Evolutionary conservation across 1,284 basidiomycete genomes (phyloP).

Genomic region (Irpex lacteus): DNA sequence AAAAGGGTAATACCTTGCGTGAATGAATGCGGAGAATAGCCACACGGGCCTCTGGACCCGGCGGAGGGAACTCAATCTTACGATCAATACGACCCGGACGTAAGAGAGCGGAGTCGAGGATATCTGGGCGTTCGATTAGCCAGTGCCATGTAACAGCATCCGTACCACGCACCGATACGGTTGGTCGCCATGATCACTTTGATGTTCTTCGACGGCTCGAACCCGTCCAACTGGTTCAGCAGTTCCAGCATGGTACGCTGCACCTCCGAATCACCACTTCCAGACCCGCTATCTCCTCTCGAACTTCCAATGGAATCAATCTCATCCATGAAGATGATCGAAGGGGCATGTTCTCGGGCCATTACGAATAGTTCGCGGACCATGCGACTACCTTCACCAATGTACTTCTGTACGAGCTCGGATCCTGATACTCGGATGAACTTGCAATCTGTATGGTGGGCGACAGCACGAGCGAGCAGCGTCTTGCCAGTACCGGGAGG

Average conservation of each 20-base stretch:
- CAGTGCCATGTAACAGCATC: not conserved
- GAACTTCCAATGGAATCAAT: conserved; percentile 98
- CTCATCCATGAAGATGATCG: conserved; percentile 99
- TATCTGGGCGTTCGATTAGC: conserved; percentile 52
- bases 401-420: conserved; percentile 98
- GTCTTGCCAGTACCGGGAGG: conserved; percentile 98
- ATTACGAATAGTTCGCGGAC: conserved; percentile 98
- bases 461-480: conserved; percentile 88
- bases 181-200: conserved; percentile 99
- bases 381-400: conserved; percentile 96
- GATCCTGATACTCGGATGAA: conserved; percentile 97
- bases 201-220: conserved; percentile 98
- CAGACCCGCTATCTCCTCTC: conserved; percentile 86
- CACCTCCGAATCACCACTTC: conserved; percentile 93
- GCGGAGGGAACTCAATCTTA: conserved; percentile 99
- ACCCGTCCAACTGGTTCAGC: conserved; percentile 95
- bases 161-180: conserved; percentile 70
- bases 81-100: conserved; percentile 97
- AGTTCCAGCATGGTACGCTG: conserved; percentile 98
- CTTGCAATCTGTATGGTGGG: conserved; percentile 97
- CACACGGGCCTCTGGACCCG: conserved; percentile 95
- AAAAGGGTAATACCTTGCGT: conserved; percentile 65
- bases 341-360: conserved; percentile 98
- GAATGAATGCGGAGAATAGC: conserved; percentile 97
- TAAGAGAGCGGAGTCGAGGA: conserved; percentile 92